Evolutionary conservation across 1,139 yeast species (phyloP), one percentile per base, ranked within the genome.

Genomic region (Sugiyamaella xylanicola): DNA sequence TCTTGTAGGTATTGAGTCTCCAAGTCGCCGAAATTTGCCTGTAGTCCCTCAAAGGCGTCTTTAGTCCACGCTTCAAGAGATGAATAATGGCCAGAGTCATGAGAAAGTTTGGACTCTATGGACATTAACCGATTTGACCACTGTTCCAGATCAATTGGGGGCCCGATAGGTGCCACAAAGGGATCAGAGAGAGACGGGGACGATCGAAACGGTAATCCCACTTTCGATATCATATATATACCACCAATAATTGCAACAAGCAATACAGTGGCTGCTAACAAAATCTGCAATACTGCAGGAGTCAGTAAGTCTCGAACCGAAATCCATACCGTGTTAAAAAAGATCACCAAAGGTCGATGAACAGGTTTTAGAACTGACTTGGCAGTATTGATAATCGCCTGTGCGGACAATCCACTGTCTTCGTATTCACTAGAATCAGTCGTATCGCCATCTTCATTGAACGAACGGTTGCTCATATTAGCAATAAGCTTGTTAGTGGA

Each of bases 91-190:
- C 35, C 36, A 13, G 54, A 50, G 17, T 50, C 57, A 15, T 45
- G 45, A 2, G 52, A 42, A 40, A 62, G 51, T 25, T 60, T 57
- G 4, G 52, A 42, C 46, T 62, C 65, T 16, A 62, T 56, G 9
- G 55, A 32, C 59, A 60, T 52, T 13, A 62, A 49, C 8, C 65
- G 55, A 2, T 37, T 44, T 4, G 58, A 53, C 21, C 57, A 51
- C 15, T 61, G 61, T 19, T 56, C 53, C 50, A 62, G 48, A 37
- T 61, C 61, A 15, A 54, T 56, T 7, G 65, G 64, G 16, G 55
- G 58, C 5, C 43, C 40, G 16, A 45, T 40, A 17, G 64, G 63
- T 7, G 61, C 53, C 16, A 8, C 20, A 22, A 47, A 56, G 13
- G 41, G 37, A 17, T 42, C 41, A 20, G 42, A 56, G 9, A 40